phyloP scores from a whole-genome alignment of 768 basidiomycete genomes.

The Serendipita vermifera region DNA sequence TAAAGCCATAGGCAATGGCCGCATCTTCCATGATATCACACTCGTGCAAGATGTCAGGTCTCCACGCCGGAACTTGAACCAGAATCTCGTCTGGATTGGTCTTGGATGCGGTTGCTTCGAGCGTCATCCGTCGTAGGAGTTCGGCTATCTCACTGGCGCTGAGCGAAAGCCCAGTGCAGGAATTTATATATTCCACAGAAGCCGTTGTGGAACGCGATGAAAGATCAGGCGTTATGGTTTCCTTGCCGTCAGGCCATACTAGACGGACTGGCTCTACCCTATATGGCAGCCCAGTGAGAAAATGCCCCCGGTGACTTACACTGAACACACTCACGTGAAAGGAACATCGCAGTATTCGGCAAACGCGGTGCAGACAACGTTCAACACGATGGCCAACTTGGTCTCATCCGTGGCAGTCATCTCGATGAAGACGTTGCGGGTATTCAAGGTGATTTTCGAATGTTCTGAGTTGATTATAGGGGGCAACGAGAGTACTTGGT shows the following conservation, averaged over 20 bases:
- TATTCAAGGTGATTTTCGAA: slow-evolving; percentile 92
- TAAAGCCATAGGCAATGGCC: slow-evolving; percentile 95
- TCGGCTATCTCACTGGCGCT: slow-evolving; percentile 48
- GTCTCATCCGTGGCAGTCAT: slow-evolving; percentile 94
- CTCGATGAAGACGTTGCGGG: slow-evolving; percentile 91
- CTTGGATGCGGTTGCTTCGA: slow-evolving; percentile 41
- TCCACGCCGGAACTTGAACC: slow-evolving; percentile 80
- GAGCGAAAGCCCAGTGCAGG: slow-evolving; percentile 79
- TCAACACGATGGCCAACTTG: slow-evolving; percentile 89
- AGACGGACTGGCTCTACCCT: slow-evolving; percentile 93
- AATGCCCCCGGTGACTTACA: not conserved
- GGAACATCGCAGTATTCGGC: slow-evolving; percentile 88
- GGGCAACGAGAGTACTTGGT: slow-evolving; percentile 88
- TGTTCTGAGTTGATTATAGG: slow-evolving; percentile 97
- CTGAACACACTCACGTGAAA: slow-evolving; percentile 55
- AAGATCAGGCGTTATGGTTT: slow-evolving; percentile 68
- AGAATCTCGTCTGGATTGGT: slow-evolving; percentile 50
- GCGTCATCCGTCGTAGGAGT: slow-evolving; percentile 76
- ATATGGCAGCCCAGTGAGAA: slow-evolving; percentile 10
- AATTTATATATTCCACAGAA: slow-evolving; percentile 85
- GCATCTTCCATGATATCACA: slow-evolving; percentile 98
- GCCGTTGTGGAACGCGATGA: slow-evolving; percentile 57
- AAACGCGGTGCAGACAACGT: slow-evolving; percentile 95
- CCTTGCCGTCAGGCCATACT: slow-evolving; percentile 61
- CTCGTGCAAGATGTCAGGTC: slow-evolving; percentile 95